A percentile compares a stretch with the other conserved stretches of the same genome.
These are phyloP conservation scores for Paxillus involutus DNA, from an alignment of 768 basidiomycete species.

Conservation along the genomic window DNA sequence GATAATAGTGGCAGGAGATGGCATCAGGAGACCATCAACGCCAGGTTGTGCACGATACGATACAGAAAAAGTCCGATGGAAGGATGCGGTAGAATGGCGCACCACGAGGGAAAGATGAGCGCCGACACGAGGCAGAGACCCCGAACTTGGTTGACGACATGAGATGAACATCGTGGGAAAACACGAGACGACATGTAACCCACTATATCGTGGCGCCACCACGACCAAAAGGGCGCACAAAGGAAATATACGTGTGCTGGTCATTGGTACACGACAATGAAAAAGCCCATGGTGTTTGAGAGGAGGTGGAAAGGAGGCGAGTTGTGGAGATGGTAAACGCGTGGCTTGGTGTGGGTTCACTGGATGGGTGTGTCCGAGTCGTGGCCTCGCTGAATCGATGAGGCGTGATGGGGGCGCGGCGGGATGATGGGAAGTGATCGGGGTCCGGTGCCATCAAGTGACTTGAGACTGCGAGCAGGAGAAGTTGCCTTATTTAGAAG, in stretches of 20 bases:
- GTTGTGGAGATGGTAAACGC: constrained; percentile 7
- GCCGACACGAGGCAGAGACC: constrained; percentile 33
- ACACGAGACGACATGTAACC: constrained; percentile 16
- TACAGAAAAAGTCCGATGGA: constrained; percentile 5
- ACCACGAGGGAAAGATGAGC: constrained; percentile 15
- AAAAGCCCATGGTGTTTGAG: not conserved
- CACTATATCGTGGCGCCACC: not conserved
- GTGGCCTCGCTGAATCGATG: constrained; percentile 17
- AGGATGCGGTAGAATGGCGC: constrained; percentile 14
- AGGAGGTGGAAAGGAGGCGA: constrained; percentile 1
- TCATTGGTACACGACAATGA: constrained; percentile 1
- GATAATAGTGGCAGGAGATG: not conserved
- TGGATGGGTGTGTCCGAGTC: not conserved
- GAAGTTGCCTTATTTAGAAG: constrained; percentile 9
- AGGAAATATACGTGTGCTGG: too few species aligned
- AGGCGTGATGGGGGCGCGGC: constrained; percentile 22
- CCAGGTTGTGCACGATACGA: not conserved
- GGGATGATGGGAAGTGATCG: constrained; percentile 18
- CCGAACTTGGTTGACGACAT: constrained; percentile 15
- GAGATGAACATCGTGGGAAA: constrained; percentile 11
- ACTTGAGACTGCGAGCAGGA: constrained; percentile 7
- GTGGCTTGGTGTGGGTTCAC: not conserved
- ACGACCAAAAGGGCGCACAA: not conserved
- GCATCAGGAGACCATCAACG: not conserved
- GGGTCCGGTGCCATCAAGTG: constrained; percentile 14